A percentile compares a stretch with the other conserved stretches of the same genome.
Evolutionary conservation across 768 basidiomycete genomes (phyloP).

Genomic region (Psilocybe azurescens): DNA sequence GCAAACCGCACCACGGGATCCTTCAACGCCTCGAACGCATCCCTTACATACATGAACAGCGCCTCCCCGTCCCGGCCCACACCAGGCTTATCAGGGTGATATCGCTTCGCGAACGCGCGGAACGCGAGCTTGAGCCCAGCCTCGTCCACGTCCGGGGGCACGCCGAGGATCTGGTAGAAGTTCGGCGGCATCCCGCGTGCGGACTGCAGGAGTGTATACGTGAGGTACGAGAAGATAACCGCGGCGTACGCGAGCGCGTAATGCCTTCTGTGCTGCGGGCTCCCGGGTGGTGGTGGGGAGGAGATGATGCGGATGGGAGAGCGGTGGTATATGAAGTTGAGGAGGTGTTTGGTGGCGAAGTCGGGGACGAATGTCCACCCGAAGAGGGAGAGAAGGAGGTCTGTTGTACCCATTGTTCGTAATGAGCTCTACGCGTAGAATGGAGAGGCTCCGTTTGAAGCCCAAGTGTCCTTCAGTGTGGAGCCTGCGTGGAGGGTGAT

Average conservation of each 20-base stretch:
- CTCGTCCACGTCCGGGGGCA: constrained; percentile 68
- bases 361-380: constrained; percentile 77
- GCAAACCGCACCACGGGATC: constrained; percentile 82
- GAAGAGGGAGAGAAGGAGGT: constrained; percentile 39
- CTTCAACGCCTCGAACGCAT: constrained; percentile 80
- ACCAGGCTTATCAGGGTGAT: constrained; percentile 79
- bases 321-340: constrained; percentile 49
- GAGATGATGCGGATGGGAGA: constrained; percentile 35
- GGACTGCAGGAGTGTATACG: constrained; percentile 66
- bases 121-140: constrained; percentile 73
- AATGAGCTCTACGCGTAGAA: too few relatives aligned
- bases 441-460: too few relatives aligned
- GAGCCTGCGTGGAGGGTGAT: too few relatives aligned
- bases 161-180: constrained; percentile 78
- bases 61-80: constrained; percentile 61
- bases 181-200: constrained; percentile 65
- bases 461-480: too few relatives aligned
- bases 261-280: constrained; percentile 55
- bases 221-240: constrained; percentile 69
- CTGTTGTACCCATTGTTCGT: constrained; percentile 24
- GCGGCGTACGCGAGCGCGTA: constrained; percentile 67
- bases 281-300: constrained; percentile 48
- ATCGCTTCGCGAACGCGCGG: constrained; percentile 70
- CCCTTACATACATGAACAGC: constrained; percentile 71
- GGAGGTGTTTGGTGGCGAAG: constrained; percentile 55